These are phyloP conservation scores for Chenopodium album DNA, from an alignment of 148 eudicot genomes.

Conservation along the genomic window DNA sequence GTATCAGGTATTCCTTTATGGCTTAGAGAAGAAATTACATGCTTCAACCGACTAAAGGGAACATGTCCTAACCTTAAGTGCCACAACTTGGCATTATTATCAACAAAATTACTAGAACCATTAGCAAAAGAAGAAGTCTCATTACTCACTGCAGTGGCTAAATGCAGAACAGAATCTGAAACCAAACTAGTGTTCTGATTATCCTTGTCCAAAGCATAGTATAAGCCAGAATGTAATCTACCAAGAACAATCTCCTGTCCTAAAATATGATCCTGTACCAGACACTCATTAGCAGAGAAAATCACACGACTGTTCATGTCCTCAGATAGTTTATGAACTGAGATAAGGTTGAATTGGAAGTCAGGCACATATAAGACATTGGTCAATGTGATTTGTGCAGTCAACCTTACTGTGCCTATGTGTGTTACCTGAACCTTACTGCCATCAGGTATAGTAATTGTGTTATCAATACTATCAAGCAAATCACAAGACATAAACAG, in stretches of 20 bases:
- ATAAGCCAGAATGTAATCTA: neutral
- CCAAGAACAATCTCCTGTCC: neutral
- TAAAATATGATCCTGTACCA: neutral
- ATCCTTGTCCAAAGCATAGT: neutral
- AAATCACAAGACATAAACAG: accelerated
- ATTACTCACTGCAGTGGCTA: neutral
- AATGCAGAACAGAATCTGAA: neutral
- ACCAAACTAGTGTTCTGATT: too few relatives aligned
- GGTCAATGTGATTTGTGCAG: neutral
- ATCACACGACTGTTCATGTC: neutral
- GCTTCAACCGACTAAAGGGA: neutral
- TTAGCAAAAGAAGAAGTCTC: neutral
- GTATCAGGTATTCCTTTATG: neutral
- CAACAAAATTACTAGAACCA: too few relatives aligned
- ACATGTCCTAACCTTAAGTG: neutral
- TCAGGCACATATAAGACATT: neutral
- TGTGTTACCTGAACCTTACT: neutral
- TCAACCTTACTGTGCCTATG: neutral
- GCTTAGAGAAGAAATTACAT: neutral
- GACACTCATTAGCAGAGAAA: neutral
- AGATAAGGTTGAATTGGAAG: neutral
- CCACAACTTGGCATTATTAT: neutral
- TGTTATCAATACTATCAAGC: neutral
- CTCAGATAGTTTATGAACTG: neutral
- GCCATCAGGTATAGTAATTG: neutral